These are phyloP conservation scores for Dendrothele bispora DNA, from an alignment of 768 basidiomycete genomes.

Conservation along the genomic window DNA sequence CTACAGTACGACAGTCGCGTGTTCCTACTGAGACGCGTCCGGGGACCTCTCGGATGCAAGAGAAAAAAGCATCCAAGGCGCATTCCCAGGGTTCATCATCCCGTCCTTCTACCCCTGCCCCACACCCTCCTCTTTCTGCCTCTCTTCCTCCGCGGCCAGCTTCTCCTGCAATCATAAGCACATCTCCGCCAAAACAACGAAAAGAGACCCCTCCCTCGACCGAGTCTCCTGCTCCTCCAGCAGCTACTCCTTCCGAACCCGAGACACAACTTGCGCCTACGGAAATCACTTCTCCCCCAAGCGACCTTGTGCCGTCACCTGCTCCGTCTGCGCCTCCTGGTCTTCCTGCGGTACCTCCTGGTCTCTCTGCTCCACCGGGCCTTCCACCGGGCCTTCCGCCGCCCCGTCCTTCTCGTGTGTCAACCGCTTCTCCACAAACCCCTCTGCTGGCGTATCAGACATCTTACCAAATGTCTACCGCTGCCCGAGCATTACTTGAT, in stretches of 20 bases:
- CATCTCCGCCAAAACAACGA: conserved; percentile 15
- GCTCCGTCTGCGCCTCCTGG: conserved; percentile 43
- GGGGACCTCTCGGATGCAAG: conserved; percentile 35
- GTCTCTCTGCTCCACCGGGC: conserved; percentile 60
- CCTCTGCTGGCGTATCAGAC: conserved; percentile 54
- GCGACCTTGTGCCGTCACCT: conserved; percentile 36
- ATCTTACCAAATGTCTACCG: conserved; percentile 84
- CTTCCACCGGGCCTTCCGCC: conserved; percentile 53
- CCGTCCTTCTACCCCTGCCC: conserved; percentile 57
- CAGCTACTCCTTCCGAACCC: conserved; percentile 42
- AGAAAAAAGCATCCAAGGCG: conserved; percentile 44
- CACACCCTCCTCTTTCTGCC: conserved; percentile 38
- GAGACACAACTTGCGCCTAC: conserved; percentile 42
- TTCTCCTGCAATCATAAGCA: conserved; percentile 41
- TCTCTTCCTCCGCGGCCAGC: conserved; percentile 39
- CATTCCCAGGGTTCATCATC: conserved; percentile 57
- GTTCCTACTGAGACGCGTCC: conserved; percentile 35
- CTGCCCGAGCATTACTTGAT: conserved; percentile 81
- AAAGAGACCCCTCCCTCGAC: conserved; percentile 22
- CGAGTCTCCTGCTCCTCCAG: conserved; percentile 49
- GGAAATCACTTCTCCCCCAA: conserved; percentile 34
- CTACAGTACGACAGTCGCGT: conserved; percentile 46
- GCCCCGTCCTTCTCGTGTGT: conserved; percentile 46
- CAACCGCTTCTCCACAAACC: conserved; percentile 51
- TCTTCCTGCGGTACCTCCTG: conserved; percentile 46